These are phyloP conservation scores for Penicillium glabrum DNA, from an alignment of 2,329 filamentous ascomycete species.

Conservation along the genomic window DNA sequence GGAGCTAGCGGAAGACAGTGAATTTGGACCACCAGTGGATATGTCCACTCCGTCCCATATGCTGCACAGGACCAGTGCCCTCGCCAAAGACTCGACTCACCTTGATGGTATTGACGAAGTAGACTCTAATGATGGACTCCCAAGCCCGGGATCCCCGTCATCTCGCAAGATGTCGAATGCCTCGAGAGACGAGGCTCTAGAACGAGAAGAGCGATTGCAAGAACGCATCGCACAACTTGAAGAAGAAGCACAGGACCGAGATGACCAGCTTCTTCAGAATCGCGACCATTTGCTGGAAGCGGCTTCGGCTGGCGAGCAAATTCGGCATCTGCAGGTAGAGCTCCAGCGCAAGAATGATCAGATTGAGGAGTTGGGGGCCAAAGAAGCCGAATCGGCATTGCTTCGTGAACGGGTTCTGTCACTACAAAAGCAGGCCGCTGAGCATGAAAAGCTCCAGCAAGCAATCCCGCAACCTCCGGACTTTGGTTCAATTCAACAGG, in stretches of 20 bases:
- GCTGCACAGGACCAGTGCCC: slow-evolving; percentile 28
- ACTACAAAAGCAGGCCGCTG: slow-evolving; percentile 28
- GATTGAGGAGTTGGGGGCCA: slow-evolving; percentile 28
- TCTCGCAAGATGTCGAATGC: slow-evolving; percentile 22
- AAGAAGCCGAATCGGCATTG: slow-evolving; percentile 21
- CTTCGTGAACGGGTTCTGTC: slow-evolving; percentile 32
- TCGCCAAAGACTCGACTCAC: slow-evolving; percentile 32
- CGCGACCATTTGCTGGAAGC: slow-evolving; percentile 34
- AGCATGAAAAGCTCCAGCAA: slow-evolving; percentile 25
- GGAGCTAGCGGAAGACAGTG: slow-evolving; percentile 39
- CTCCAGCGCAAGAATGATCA: slow-evolving; percentile 32
- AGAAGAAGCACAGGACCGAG: slow-evolving; percentile 31
- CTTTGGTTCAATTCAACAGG: slow-evolving; percentile 28
- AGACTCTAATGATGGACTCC: slow-evolving; percentile 26
- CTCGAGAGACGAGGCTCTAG: slow-evolving; percentile 15
- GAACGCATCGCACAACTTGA: slow-evolving; percentile 34
- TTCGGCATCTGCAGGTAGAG: slow-evolving; percentile 39
- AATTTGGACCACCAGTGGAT: slow-evolving; percentile 44
- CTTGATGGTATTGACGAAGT: slow-evolving; percentile 39
- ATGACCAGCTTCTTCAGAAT: slow-evolving; percentile 35
- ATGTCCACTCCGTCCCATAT: slow-evolving; percentile 47
- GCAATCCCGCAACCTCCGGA: slow-evolving; percentile 21
- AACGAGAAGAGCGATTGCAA: slow-evolving; percentile 25
- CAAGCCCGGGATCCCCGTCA: slow-evolving; percentile 26
- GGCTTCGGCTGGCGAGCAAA: slow-evolving; percentile 38